phyloP scores from a whole-genome alignment of 257 asterid species.

The Eucommia ulmoides region DNA sequence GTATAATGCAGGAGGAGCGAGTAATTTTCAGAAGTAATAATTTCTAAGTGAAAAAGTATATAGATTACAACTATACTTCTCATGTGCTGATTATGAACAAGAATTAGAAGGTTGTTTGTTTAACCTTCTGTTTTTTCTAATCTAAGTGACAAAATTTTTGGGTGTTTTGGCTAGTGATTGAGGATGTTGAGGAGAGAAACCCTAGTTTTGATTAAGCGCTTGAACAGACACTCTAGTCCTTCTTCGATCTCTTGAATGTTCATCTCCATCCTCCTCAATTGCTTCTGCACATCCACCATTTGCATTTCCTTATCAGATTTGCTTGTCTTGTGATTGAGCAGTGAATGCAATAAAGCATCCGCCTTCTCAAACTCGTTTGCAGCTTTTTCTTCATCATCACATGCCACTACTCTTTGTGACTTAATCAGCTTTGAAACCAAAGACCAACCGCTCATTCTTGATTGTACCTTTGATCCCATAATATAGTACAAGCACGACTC shows the following conservation, averaged over 20 bases:
- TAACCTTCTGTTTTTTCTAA: too few species aligned
- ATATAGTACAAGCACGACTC: slow-evolving; percentile 14
- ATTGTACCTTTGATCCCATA: slow-evolving; percentile 12
- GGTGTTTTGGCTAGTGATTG: too few species aligned
- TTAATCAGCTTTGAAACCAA: slow-evolving; percentile 21
- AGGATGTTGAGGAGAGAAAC: slow-evolving; percentile 28
- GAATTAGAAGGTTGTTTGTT: too few species aligned
- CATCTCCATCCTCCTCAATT: slow-evolving; percentile 21
- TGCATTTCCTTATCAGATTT: neutral
- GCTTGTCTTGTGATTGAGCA: neutral
- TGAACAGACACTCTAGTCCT: slow-evolving; percentile 22
- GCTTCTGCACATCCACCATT: slow-evolving; percentile 7
- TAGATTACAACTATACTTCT: too few species aligned
- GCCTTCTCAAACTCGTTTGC: slow-evolving; percentile 21
- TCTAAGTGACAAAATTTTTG: too few species aligned
- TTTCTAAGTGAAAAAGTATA: too few species aligned
- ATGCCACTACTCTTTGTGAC: slow-evolving; percentile 12
- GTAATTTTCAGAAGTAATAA: too few species aligned
- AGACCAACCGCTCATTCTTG: slow-evolving; percentile 19
- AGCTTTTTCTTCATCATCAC: slow-evolving; percentile 3
- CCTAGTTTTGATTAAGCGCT: slow-evolving; percentile 25
- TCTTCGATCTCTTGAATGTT: slow-evolving; percentile 22
- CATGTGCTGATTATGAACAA: too few species aligned
- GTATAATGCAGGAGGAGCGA: too few species aligned
- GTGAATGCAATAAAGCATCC: slow-evolving; percentile 14